Percentiles rank a stretch among this genome's conserved stretches.
These are phyloP conservation scores for Bretschneidera sinensis DNA, from an alignment of 345 rosid species.

Conservation along the genomic window DNA sequence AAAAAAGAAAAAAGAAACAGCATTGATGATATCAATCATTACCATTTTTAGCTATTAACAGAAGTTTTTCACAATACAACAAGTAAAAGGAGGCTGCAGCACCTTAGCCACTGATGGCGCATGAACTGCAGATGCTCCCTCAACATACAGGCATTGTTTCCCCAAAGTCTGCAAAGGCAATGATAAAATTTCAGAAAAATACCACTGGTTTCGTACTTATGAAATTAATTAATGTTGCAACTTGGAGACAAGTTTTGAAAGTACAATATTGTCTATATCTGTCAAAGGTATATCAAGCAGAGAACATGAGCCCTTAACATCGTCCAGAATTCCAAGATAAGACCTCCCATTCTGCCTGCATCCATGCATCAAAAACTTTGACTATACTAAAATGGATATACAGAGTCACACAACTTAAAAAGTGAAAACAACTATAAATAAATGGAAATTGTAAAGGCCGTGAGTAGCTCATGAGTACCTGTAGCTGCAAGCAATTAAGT, in stretches of 20 bases:
- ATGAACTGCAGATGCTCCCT: slow-evolving; percentile 80
- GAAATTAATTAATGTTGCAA: slow-evolving; percentile 2
- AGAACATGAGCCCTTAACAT: slow-evolving; percentile 53
- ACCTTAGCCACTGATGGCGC: slow-evolving; percentile 94
- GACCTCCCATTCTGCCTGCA: slow-evolving; percentile 92
- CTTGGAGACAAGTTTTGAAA: slow-evolving; percentile 12
- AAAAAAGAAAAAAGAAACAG: slow-evolving; percentile 13
- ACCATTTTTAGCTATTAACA: neutral
- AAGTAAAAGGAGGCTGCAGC: slow-evolving; percentile 6
- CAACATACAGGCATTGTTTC: slow-evolving; percentile 57
- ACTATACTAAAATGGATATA: slow-evolving; percentile 8
- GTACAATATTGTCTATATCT: slow-evolving; percentile 75
- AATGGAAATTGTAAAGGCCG: slow-evolving; percentile 5
- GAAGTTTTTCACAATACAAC: slow-evolving; percentile 3
- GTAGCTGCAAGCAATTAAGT: slow-evolving; percentile 73
- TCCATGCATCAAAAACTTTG: slow-evolving; percentile 13
- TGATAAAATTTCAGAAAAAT: slow-evolving; percentile 9
- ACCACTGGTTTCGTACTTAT: slow-evolving; percentile 8
- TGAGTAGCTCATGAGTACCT: slow-evolving; percentile 44
- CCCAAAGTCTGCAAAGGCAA: slow-evolving; percentile 55
- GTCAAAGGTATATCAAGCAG: slow-evolving; percentile 83
- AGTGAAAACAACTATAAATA: slow-evolving; percentile 6
- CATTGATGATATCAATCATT: slow-evolving; percentile 4
- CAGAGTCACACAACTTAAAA: neutral
- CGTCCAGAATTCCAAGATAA: slow-evolving; percentile 71